Evolutionary conservation across 2,329 filamentous ascomycete species (phyloP).

Genomic region (Sordariomycetes sp.): DNA sequence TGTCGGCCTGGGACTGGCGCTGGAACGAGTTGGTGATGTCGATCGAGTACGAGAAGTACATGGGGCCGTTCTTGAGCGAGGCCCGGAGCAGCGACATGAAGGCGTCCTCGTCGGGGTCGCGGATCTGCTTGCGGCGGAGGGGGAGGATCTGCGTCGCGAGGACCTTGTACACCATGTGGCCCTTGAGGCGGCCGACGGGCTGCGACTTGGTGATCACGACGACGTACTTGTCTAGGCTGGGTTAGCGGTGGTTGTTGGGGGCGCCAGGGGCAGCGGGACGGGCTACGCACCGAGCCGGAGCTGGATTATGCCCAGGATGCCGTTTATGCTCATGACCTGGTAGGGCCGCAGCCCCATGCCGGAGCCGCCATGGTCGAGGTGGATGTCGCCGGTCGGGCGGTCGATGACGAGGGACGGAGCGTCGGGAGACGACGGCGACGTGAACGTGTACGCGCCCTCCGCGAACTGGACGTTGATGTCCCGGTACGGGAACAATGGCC

Average conservation of each 20-base stretch:
- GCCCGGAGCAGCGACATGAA: slow-evolving; percentile 76
- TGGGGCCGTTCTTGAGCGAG: slow-evolving; percentile 71
- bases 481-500: slow-evolving; percentile 58
- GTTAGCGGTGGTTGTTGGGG: neutral
- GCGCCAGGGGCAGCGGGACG: neutral
- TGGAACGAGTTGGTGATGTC: slow-evolving; percentile 97
- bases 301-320: slow-evolving; percentile 89
- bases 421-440: slow-evolving; percentile 85
- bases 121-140: slow-evolving; percentile 81
- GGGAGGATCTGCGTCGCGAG: slow-evolving; percentile 86
- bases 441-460: slow-evolving; percentile 88
- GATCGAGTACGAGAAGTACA: slow-evolving; percentile 97
- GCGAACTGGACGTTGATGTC: slow-evolving; percentile 97
- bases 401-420: slow-evolving; percentile 83
- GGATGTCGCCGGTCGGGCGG: slow-evolving; percentile 81
- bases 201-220: slow-evolving; percentile 92
- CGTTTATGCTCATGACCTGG: slow-evolving; percentile 81
- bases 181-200: slow-evolving; percentile 81
- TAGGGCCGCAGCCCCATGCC: slow-evolving; percentile 61
- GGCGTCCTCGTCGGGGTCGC: slow-evolving; percentile 87
- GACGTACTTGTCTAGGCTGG: slow-evolving; percentile 74
- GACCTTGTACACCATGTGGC: slow-evolving; percentile 94
- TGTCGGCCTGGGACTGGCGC: slow-evolving; percentile 71
- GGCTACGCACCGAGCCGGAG: slow-evolving; percentile 66
- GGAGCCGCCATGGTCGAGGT: slow-evolving; percentile 70